Percentiles rank a stretch among this genome's conserved stretches.
These are phyloP conservation scores for Phytophthora litchii DNA, from an alignment of 352 stramenopile species.

Conservation along the genomic window DNA sequence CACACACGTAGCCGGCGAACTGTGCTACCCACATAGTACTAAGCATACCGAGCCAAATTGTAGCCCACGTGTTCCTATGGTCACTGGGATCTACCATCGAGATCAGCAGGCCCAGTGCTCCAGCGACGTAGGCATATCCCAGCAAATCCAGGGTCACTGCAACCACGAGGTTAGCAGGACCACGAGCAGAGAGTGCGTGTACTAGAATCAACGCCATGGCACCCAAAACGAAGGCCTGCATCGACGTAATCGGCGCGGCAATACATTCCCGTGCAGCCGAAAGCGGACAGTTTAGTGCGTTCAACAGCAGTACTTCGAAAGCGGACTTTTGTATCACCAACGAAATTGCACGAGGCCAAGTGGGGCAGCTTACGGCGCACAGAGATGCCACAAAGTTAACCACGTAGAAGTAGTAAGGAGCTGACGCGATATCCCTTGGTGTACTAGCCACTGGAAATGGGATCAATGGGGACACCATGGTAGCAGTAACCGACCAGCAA, in stretches of 20 bases:
- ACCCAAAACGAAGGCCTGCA: slow-evolving; percentile 44
- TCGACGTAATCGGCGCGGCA: slow-evolving; percentile 32
- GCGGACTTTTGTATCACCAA: slow-evolving; percentile 45
- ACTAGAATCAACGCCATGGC: slow-evolving; percentile 39
- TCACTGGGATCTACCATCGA: slow-evolving; percentile 54
- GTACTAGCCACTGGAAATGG: slow-evolving; percentile 41
- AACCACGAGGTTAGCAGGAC: slow-evolving; percentile 45
- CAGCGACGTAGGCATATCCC: slow-evolving; percentile 46
- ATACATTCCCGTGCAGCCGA: slow-evolving; percentile 14
- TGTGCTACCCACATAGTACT: slow-evolving; percentile 51
- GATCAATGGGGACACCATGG: slow-evolving; percentile 25
- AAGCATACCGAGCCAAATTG: slow-evolving; percentile 48
- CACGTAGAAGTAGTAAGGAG: slow-evolving; percentile 47
- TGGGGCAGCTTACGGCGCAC: slow-evolving; percentile 42
- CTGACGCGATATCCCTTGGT: slow-evolving; percentile 32
- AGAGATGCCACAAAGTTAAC: slow-evolving; percentile 40
- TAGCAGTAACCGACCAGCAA: slow-evolving; percentile 40
- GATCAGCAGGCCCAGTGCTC: slow-evolving; percentile 40
- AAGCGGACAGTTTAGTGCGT: slow-evolving; percentile 45
- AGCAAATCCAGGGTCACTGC: slow-evolving; percentile 42
- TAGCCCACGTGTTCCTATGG: slow-evolving; percentile 34
- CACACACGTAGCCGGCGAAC: slow-evolving; percentile 51
- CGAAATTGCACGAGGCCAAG: slow-evolving; percentile 31
- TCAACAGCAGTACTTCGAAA: slow-evolving; percentile 49
- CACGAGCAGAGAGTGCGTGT: slow-evolving; percentile 27